Evolutionary conservation across 441 rosid species (phyloP).

Genomic region (Euphorbia celastroides): DNA sequence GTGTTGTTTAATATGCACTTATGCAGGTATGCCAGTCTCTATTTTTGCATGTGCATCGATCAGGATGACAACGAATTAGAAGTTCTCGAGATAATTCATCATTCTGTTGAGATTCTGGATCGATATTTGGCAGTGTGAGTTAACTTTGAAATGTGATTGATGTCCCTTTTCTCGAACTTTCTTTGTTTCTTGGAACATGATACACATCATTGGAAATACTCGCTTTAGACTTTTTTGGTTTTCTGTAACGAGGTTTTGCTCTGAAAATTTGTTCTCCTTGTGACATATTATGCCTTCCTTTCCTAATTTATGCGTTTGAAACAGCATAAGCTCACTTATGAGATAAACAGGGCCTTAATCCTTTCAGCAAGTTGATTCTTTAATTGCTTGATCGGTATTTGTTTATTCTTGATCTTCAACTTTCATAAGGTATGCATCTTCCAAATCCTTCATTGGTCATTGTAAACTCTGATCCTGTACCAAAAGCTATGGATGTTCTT

Average conservation of each 20-base stretch:
- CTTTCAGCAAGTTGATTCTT: too few species aligned
- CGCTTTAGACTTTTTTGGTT: not conserved
- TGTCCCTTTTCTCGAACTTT: not conserved
- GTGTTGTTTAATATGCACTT: constrained; percentile 31
- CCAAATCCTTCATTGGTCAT: constrained; percentile 7
- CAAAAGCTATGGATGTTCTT: not conserved
- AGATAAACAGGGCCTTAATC: not conserved
- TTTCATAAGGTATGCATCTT: constrained; percentile 52
- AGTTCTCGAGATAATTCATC: constrained; percentile 87
- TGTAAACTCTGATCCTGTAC: not conserved
- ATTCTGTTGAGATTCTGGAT: constrained; percentile 89
- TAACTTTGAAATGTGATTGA: not conserved
- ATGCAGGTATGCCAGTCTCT: constrained; percentile 91
- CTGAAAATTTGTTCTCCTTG: not conserved
- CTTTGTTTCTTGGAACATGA: constrained; percentile 4
- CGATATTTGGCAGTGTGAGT: constrained; percentile 99
- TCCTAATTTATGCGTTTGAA: not conserved
- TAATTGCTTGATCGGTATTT: constrained; percentile 5
- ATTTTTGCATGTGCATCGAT: constrained; percentile 98
- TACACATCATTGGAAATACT: not conserved
- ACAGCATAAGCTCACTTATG: not conserved
- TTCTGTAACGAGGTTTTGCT: not conserved
- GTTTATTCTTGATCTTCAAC: constrained; percentile 53
- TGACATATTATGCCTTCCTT: not conserved
- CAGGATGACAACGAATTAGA: constrained; percentile 91